Percentiles rank a stretch among this genome's conserved stretches.
Evolutionary conservation across 73 alveolate species (phyloP).

Genomic region (Uronychia binucleata): DNA sequence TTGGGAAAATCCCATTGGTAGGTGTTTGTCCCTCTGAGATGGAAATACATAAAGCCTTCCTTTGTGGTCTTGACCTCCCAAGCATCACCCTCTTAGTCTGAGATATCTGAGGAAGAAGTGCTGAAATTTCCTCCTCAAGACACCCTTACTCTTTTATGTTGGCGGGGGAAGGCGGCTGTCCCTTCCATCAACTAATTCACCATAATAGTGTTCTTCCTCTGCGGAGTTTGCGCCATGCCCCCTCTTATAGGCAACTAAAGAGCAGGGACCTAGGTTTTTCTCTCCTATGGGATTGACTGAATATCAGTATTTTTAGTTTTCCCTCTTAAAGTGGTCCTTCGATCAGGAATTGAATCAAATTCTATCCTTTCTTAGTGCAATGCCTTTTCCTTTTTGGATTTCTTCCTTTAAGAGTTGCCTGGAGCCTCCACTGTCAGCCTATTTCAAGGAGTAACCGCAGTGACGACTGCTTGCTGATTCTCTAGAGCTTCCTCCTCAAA

Average conservation of each 20-base stretch:
- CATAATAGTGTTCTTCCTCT: neutral
- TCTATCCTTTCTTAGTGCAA: too few species aligned
- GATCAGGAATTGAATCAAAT: neutral
- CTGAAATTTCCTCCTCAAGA: neutral
- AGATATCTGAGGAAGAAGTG: neutral
- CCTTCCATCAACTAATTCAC: neutral
- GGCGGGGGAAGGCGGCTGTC: neutral
- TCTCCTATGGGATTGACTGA: too few species aligned
- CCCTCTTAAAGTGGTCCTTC: neutral
- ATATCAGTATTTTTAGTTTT: neutral
- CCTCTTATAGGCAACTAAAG: neutral
- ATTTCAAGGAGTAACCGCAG: neutral
- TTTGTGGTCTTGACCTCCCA: slow-evolving; percentile 63
- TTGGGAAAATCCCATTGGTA: slow-evolving; percentile 63
- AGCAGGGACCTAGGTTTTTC: too few species aligned
- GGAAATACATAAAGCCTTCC: slow-evolving; percentile 62
- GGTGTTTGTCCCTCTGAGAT: slow-evolving; percentile 41
- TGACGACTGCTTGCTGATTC: neutral
- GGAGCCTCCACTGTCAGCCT: neutral
- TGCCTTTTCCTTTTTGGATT: neutral
- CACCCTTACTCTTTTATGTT: too few species aligned
- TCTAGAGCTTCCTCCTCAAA: neutral
- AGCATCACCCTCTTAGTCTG: slow-evolving; percentile 16
- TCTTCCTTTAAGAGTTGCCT: neutral
- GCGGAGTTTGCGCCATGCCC: neutral